Conservation (phyloP, 2,329 filamentous ascomycete species). For the Pseudocercospora fijiensis region DNA sequence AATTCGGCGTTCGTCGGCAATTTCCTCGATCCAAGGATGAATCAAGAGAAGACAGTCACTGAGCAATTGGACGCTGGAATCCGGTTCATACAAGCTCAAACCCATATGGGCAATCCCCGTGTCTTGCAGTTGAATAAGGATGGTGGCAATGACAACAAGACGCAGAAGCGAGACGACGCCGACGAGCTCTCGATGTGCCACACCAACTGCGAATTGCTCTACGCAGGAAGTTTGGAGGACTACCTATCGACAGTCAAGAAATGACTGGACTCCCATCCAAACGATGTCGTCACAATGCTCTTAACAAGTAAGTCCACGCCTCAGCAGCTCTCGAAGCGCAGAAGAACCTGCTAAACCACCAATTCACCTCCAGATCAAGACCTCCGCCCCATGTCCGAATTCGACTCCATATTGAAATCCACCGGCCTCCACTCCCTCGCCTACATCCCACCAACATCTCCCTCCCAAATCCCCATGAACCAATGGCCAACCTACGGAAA, state of each 20-base stretch:
- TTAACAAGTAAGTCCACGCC: neutral
- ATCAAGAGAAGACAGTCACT: conserved; percentile 58
- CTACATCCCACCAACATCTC: conserved; percentile 39
- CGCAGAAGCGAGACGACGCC: neutral
- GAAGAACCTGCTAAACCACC: neutral
- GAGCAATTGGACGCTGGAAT: conserved; percentile 62
- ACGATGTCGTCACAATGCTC: conserved; percentile 78
- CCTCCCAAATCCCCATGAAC: conserved; percentile 41
- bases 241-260: conserved; percentile 58
- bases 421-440: conserved; percentile 49
- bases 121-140: neutral
- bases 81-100: conserved; percentile 64
- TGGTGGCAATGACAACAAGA: neutral
- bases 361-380: conserved; percentile 69
- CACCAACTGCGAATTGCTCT: conserved; percentile 58
- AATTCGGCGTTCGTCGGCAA: conserved; percentile 63
- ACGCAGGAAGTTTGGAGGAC: conserved; percentile 51
- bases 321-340: neutral
- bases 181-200: conserved; percentile 61
- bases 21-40: conserved; percentile 47
- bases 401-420: conserved; percentile 48
- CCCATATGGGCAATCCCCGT: conserved; percentile 51
- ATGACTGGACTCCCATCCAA: conserved; percentile 65
- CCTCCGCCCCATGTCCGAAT: conserved; percentile 48
- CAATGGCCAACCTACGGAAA: conserved; percentile 80